A percentile compares a stretch with the other conserved stretches of the same genome.
Conservation (phyloP, 2,329 filamentous ascomycete species). For the Ceratocystis albifundus region DNA sequence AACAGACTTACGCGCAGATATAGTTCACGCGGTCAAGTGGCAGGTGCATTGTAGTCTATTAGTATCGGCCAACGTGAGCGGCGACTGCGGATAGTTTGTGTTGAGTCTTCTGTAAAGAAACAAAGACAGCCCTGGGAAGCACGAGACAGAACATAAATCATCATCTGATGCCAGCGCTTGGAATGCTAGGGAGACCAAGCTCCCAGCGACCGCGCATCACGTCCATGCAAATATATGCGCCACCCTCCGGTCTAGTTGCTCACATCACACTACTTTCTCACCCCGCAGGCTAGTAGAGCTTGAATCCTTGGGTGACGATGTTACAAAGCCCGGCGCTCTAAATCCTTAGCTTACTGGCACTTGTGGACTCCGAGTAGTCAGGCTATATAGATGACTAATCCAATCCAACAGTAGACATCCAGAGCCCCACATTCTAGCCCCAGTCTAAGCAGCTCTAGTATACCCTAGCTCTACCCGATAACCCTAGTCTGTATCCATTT, state of each 20-base stretch:
- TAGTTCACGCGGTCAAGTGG: background rate
- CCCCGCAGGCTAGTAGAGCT: background rate
- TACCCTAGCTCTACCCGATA: no score
- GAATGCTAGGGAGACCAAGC: constrained; percentile 4
- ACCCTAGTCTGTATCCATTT: background rate
- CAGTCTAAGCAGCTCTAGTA: no score
- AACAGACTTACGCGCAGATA: background rate
- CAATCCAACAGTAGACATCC: no score
- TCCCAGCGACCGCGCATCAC: background rate
- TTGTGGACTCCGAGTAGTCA: no score
- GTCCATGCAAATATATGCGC: background rate
- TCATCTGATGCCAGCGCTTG: background rate
- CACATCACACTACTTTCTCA: background rate
- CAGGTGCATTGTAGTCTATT: background rate
- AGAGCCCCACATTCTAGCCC: no score
- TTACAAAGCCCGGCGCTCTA: background rate
- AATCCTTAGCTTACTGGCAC: background rate
- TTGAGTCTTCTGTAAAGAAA: background rate
- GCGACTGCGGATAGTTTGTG: background rate
- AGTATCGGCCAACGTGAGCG: background rate
- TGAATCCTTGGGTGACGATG: background rate
- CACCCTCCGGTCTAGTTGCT: background rate
- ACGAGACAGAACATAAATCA: background rate
- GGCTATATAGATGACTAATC: no score
- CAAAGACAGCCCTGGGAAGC: background rate